Evolutionary conservation across 2,329 filamentous ascomycete species (phyloP).

Genomic region (Diplocarpon mali): DNA sequence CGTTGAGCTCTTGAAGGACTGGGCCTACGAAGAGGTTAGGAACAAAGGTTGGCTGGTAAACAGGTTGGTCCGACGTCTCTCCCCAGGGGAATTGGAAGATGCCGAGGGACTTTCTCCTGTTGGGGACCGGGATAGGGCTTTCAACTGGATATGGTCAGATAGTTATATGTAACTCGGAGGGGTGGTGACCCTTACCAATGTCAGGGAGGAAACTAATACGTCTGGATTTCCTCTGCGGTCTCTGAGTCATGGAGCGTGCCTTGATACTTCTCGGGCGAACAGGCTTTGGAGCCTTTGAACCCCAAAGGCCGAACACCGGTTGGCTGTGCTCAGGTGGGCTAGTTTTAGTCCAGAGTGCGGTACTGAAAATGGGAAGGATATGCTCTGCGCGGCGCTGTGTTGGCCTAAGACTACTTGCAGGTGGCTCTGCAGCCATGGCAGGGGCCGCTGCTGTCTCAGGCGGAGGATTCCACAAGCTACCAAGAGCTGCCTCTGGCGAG

Average conservation of each 20-base stretch:
- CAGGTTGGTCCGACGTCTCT: constrained; percentile 46
- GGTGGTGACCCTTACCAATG: constrained; percentile 31
- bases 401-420: constrained; percentile 23
- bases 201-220: constrained; percentile 50
- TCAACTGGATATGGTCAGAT: constrained; percentile 33
- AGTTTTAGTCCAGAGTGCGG: constrained; percentile 23
- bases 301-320: constrained; percentile 22
- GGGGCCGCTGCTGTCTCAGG: constrained; percentile 4
- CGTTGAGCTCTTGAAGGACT: constrained; percentile 15
- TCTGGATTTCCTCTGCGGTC: constrained; percentile 43
- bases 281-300: constrained; percentile 20
- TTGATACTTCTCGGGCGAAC: constrained; percentile 22
- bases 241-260: constrained; percentile 37
- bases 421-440: constrained; percentile 15
- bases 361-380: constrained; percentile 18
- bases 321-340: constrained; percentile 8
- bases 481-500: constrained; percentile 10
- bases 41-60: constrained; percentile 31
- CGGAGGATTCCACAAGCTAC: constrained; percentile 21
- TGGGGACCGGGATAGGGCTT: constrained; percentile 45
- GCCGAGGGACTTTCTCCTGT: constrained; percentile 48
- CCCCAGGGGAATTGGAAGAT: constrained; percentile 59
- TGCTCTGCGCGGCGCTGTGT: constrained; percentile 12
- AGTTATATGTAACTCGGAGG: constrained; percentile 1
- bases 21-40: constrained; percentile 13